These are phyloP conservation scores for Fusarium luffae DNA, from an alignment of 2,329 filamentous ascomycete genomes.

Conservation along the genomic window DNA sequence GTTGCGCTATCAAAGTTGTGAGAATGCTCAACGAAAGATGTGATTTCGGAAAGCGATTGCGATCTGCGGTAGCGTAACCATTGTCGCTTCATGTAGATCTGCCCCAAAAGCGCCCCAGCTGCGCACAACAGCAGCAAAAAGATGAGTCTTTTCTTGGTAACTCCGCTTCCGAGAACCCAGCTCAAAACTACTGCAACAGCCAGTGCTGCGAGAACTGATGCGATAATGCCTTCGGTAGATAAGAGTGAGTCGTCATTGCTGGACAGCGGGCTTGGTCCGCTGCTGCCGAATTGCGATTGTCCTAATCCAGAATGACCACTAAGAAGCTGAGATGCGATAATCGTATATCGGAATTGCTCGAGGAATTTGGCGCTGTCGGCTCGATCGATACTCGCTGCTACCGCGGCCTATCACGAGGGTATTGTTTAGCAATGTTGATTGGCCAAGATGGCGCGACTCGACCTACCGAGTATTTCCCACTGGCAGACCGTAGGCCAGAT, in stretches of 20 bases:
- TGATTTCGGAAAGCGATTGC: slow-evolving; percentile 76
- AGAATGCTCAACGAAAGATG: slow-evolving; percentile 75
- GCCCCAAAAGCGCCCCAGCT: slow-evolving; percentile 66
- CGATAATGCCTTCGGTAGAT: slow-evolving; percentile 62
- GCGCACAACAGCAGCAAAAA: slow-evolving; percentile 63
- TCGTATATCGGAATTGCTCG: slow-evolving; percentile 92
- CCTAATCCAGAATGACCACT: slow-evolving; percentile 71
- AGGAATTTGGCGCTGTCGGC: slow-evolving; percentile 87
- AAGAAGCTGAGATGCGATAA: slow-evolving; percentile 90
- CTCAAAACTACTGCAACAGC: slow-evolving; percentile 77
- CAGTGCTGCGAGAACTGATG: slow-evolving; percentile 62
- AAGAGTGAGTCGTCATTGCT: slow-evolving; percentile 47
- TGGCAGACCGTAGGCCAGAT: slow-evolving; percentile 57
- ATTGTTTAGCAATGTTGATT: slow-evolving; percentile 18
- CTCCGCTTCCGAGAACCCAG: slow-evolving; percentile 69
- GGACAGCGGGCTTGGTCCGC: slow-evolving; percentile 20
- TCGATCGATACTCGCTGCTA: slow-evolving; percentile 78
- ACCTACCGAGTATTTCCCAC: slow-evolving; percentile 64
- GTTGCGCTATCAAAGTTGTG: slow-evolving; percentile 84
- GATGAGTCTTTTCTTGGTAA: slow-evolving; percentile 67
- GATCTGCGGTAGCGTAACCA: slow-evolving; percentile 83
- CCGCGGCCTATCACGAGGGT: slow-evolving; percentile 64
- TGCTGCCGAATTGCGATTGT: slow-evolving; percentile 45
- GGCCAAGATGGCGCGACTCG: background rate
- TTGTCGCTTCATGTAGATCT: slow-evolving; percentile 79